Evolutionary conservation across 2,329 filamentous ascomycete species (phyloP).

Genomic region (Raffaelea deltoideospora): DNA sequence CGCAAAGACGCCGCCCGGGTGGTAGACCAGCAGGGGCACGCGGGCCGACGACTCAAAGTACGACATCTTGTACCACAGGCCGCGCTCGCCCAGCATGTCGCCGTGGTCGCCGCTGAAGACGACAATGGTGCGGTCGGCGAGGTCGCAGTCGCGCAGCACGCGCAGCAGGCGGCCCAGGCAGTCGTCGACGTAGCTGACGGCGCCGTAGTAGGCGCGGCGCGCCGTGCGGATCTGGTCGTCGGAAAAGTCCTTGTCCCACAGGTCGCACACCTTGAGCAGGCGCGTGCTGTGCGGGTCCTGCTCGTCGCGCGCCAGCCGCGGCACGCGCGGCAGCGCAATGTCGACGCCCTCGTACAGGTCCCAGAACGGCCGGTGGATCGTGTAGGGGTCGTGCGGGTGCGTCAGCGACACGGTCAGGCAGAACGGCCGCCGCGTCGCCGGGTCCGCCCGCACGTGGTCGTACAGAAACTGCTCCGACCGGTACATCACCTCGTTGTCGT

Average conservation of each 20-base stretch:
- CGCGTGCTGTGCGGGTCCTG: conserved; percentile 80
- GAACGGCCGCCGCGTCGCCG: conserved; percentile 60
- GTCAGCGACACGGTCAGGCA: conserved; percentile 78
- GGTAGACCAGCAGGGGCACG: conserved; percentile 73
- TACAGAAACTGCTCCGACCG: conserved; percentile 80
- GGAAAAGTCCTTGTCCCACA: conserved; percentile 70
- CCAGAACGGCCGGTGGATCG: conserved; percentile 89
- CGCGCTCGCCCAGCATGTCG: conserved; percentile 88
- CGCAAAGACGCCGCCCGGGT: conserved; percentile 53
- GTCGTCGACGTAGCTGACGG: conserved; percentile 87
- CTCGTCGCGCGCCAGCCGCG: conserved; percentile 63
- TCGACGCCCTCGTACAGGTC: conserved; percentile 80
- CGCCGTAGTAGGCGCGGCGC: conserved; percentile 79
- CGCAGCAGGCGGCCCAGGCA: conserved; percentile 72
- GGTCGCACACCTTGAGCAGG: conserved; percentile 70
- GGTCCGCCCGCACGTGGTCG: conserved; percentile 72
- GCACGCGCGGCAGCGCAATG: conserved; percentile 67
- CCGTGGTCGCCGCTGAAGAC: conserved; percentile 91
- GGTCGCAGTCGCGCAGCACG: conserved; percentile 61
- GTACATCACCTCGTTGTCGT: conserved; percentile 93
- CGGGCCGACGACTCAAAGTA: conserved; percentile 88
- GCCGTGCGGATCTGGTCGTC: conserved; percentile 78
- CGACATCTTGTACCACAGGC: conserved; percentile 87
- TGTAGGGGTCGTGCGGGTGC: conserved; percentile 89
- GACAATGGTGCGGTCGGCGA: conserved; percentile 76